Evolutionary conservation across 768 basidiomycete species (phyloP), one percentile per base, ranked within the genome.

Genomic region (Glaciozyma martinii): DNA sequence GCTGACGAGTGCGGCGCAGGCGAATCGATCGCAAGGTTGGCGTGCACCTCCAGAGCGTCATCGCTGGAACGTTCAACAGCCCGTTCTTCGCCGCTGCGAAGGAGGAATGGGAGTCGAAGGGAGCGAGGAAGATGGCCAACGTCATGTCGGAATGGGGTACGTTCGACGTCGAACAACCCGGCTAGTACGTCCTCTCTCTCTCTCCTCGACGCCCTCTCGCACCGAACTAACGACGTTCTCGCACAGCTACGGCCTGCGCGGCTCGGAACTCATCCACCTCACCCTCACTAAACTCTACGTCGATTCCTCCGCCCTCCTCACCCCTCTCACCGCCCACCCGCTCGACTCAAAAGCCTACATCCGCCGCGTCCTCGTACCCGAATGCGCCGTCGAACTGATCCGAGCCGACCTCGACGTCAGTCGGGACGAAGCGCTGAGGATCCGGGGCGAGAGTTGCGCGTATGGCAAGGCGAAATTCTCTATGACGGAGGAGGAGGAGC

Each of bases 331-430:
- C 33, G 52, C 61, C 25, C 29, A 59, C 9, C 75, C 93, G 0
- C 81, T 97, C 29, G 82, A 84, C 2, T 80, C 84, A 0, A 81
- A 83, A 42, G 86, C 90, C 63, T 94, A 92, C 73, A 80, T 90
- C 44, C 84, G 87, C 46, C 85, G 85, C 21, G 81, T 97, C 37
- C 82, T 98, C n/a, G 84, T 97, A 3, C 94, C 94, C 2, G 93
- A 97, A 77, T 84, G 86, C 0, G 89, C 86, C 1, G 79, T 86
- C 47, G 79, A 82, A 29, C 82, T 98, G n/a, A 89, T 97, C 66
- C 84, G 84, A 79, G 80, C 87, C 63, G 92, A 98, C 74, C 82
- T 56, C 27, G 18, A 16, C 0, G 6, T 55, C 73, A 1, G 76
- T 85, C 16, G 72, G 76, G 72, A 75, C 0, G 79, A 77, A 1